Percentiles rank a stretch among this genome's conserved stretches.
These are phyloP conservation scores for Colletotrichum euphorbiae DNA, from an alignment of 2,329 filamentous ascomycete species.

Conservation along the genomic window DNA sequence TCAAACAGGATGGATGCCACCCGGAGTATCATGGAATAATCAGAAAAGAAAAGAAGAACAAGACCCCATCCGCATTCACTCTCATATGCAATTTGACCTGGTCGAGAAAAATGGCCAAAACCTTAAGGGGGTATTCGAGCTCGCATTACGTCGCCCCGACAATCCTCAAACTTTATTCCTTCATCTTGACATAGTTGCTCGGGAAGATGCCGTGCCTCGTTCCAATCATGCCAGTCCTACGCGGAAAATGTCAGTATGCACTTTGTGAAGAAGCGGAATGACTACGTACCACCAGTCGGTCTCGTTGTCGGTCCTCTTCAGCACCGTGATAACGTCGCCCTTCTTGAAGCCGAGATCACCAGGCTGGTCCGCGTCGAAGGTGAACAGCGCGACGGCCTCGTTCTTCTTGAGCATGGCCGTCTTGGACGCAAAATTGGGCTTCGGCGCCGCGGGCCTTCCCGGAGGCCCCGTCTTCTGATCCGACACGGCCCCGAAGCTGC, in stretches of 20 bases:
- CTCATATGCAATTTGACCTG: conserved; percentile 6
- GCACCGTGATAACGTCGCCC: conserved; percentile 92
- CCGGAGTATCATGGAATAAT: conserved; percentile 37
- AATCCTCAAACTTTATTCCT: conserved; percentile 51
- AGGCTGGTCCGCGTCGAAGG: conserved; percentile 92
- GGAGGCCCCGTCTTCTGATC: conserved; percentile 67
- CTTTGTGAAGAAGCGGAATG: background rate
- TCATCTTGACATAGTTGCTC: conserved; percentile 79
- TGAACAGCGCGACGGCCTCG: conserved; percentile 91
- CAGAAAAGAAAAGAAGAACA: background rate
- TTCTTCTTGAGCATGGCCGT: conserved; percentile 71
- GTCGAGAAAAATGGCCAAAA: conserved; percentile 9
- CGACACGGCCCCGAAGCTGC: conserved; percentile 38
- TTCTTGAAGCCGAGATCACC: conserved; percentile 91
- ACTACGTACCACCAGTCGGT: conserved; percentile 89
- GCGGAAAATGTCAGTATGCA: background rate
- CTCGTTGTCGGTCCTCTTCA: conserved; percentile 93
- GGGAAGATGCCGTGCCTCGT: conserved; percentile 92
- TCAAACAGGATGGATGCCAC: conserved; percentile 29
- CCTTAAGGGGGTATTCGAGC: conserved; percentile 21
- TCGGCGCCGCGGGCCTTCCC: conserved; percentile 85
- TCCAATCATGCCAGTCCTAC: conserved; percentile 88
- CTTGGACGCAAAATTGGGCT: conserved; percentile 81
- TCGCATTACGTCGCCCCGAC: conserved; percentile 9
- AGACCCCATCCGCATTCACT: background rate